Percentiles rank a stretch among this genome's conserved stretches.
These are phyloP conservation scores for Lathyrus tuberosus DNA, from an alignment of 306 rosid species.

Conservation along the genomic window DNA sequence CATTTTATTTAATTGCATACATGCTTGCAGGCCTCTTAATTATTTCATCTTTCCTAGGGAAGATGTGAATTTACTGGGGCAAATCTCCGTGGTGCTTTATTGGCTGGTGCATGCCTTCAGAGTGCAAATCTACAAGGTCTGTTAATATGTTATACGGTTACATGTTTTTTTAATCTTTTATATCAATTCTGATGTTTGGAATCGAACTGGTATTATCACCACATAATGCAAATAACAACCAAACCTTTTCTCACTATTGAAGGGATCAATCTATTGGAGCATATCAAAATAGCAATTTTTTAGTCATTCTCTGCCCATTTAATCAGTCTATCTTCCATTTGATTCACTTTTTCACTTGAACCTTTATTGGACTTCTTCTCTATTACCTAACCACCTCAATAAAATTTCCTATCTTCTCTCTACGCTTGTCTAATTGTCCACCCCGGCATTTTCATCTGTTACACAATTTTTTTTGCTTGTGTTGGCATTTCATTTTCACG, in stretches of 20 bases:
- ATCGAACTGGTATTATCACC: background rate
- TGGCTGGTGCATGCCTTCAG: constrained; percentile 84
- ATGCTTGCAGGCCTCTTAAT: constrained; percentile 43
- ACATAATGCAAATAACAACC: constrained; percentile 2
- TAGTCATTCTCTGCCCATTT: too few relatives aligned
- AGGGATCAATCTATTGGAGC: constrained; percentile 6
- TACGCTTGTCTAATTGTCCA: too few relatives aligned
- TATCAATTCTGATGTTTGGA: constrained; percentile 21
- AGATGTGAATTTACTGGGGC: constrained; percentile 99
- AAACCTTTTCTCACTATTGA: background rate
- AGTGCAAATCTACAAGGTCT: constrained; percentile 97
- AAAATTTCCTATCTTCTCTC: too few relatives aligned
- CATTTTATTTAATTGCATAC: constrained; percentile 29
- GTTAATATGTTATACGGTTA: constrained; percentile 26
- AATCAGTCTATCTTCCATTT: too few relatives aligned
- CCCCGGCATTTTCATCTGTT: too few relatives aligned
- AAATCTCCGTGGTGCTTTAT: constrained; percentile 88
- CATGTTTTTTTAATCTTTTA: background rate
- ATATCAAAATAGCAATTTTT: constrained; percentile 3
- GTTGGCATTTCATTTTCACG: too few relatives aligned
- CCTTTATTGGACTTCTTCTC: too few relatives aligned
- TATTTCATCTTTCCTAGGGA: constrained; percentile 67
- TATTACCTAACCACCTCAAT: too few relatives aligned
- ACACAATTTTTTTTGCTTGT: too few relatives aligned
- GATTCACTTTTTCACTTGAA: too few relatives aligned